phyloP scores from a whole-genome alignment of 495 filamentous ascomycete species.

The Neurospora sp. region DNA sequence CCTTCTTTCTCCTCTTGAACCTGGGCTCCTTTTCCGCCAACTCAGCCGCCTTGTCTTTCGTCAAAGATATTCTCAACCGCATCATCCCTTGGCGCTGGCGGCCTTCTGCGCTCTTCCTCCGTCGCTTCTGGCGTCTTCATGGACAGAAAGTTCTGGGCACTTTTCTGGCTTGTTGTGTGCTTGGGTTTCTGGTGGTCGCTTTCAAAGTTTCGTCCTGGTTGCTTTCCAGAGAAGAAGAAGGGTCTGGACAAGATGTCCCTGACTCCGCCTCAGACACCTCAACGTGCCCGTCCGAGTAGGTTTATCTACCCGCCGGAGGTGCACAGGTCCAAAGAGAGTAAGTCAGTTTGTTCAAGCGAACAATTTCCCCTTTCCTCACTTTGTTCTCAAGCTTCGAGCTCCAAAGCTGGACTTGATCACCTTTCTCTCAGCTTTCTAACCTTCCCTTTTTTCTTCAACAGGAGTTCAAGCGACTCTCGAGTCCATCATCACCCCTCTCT shows the following conservation, averaged over 20 bases:
- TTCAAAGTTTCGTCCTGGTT: not conserved
- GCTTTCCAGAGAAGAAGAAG: not conserved
- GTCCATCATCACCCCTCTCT: not conserved
- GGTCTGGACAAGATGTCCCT: not conserved
- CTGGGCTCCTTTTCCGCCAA: not conserved
- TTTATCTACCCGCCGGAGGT: not conserved
- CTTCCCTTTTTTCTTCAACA: not conserved
- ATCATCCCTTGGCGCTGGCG: not conserved
- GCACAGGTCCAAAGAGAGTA: not conserved
- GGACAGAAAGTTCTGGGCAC: not conserved
- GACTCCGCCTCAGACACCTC: not conserved
- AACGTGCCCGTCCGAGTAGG: not conserved
- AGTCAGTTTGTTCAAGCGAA: not conserved
- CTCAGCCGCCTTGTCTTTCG: not conserved
- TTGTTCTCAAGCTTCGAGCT: not conserved
- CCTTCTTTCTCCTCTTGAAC: not conserved
- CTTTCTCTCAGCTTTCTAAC: not conserved
- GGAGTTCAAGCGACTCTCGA: not conserved
- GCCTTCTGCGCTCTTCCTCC: not conserved
- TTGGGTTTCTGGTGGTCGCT: not conserved
- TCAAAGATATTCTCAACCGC: not conserved
- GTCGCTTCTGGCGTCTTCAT: not conserved
- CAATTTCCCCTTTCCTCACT: not conserved
- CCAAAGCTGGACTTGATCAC: not conserved
- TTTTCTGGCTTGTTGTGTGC: not conserved